Evolutionary conservation across 176 grass and related monocot species (phyloP).

Genomic region (Zoysia japonica): DNA sequence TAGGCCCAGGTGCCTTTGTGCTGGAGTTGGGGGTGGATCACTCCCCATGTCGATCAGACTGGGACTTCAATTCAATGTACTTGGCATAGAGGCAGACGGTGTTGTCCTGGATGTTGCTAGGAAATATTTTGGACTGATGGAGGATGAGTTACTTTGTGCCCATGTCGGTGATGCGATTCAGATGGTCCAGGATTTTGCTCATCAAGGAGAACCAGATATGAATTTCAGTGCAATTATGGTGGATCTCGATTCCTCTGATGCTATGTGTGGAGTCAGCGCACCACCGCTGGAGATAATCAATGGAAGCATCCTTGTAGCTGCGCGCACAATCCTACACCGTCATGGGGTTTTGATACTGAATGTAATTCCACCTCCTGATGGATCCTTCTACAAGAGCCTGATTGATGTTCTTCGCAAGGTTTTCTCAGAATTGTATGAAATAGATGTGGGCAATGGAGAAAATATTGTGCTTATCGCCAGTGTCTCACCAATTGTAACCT

Average conservation of each 20-base stretch:
- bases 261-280: slow-evolving; percentile 59
- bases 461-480: slow-evolving; percentile 65
- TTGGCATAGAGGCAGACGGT: slow-evolving; percentile 64
- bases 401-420: slow-evolving; percentile 47
- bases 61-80: slow-evolving; percentile 60
- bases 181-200: slow-evolving; percentile 47
- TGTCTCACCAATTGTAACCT: slow-evolving; percentile 37
- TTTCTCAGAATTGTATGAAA: slow-evolving; percentile 68
- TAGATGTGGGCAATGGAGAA: slow-evolving; percentile 75
- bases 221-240: slow-evolving; percentile 65
- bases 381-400: slow-evolving; percentile 63
- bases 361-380: slow-evolving; percentile 64
- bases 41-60: slow-evolving; percentile 64
- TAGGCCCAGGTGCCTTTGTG: slow-evolving; percentile 63
- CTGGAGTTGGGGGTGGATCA: slow-evolving; percentile 78
- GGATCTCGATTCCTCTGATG: slow-evolving; percentile 78
- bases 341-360: slow-evolving; percentile 72
- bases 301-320: slow-evolving; percentile 46
- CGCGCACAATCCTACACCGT: slow-evolving; percentile 42
- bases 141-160: slow-evolving; percentile 64
- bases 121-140: slow-evolving; percentile 71
- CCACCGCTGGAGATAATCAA: slow-evolving; percentile 71
- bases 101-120: slow-evolving; percentile 63
- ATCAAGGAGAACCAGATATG: slow-evolving; percentile 12
- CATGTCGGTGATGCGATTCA: slow-evolving; percentile 66